Evolutionary conservation across 129 eudicot species (phyloP).

Genomic region (Lactuca sativa): DNA sequence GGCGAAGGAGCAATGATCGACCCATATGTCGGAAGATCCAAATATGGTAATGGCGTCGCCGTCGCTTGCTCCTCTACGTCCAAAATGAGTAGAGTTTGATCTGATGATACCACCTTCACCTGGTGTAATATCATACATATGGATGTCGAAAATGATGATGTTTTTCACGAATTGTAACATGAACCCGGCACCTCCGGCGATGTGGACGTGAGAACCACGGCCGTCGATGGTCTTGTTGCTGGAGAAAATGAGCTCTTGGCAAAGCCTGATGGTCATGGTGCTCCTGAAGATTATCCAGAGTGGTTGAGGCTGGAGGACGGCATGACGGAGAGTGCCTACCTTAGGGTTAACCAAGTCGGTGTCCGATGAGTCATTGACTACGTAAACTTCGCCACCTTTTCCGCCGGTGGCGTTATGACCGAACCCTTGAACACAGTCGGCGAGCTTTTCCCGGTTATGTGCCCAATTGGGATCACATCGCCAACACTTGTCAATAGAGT

Average conservation of each 20-base stretch:
- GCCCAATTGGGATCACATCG: conserved; percentile 76
- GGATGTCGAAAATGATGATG: conserved; percentile 54
- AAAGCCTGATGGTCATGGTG: conserved; percentile 55
- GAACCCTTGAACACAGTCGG: conserved; percentile 75
- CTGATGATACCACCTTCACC: conserved; percentile 66
- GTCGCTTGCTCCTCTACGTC: conserved; percentile 57
- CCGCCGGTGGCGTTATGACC: conserved; percentile 71
- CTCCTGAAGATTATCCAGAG: conserved; percentile 65
- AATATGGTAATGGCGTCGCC: conserved; percentile 82
- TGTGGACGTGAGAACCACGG: conserved; percentile 61
- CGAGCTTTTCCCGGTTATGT: conserved; percentile 50
- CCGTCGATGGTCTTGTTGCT: conserved; percentile 82
- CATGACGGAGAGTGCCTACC: conserved; percentile 81
- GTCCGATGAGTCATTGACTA: conserved; percentile 56
- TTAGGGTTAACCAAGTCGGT: conserved; percentile 53
- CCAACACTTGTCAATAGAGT: conserved; percentile 79
- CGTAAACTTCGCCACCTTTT: conserved; percentile 52
- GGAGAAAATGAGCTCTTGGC: conserved; percentile 58
- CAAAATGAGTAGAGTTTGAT: conserved; percentile 50
- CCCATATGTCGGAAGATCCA: conserved; percentile 55
- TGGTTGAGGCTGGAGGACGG: conserved; percentile 68
- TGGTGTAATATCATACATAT: conserved; percentile 44
- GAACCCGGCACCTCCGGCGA: conserved; percentile 71
- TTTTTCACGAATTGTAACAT: conserved; percentile 56
- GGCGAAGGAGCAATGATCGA: conserved; percentile 77